Base-by-base conservation (phyloP, 1,284 basidiomycete genomes). In the Cerioporus squamosus region DNA sequence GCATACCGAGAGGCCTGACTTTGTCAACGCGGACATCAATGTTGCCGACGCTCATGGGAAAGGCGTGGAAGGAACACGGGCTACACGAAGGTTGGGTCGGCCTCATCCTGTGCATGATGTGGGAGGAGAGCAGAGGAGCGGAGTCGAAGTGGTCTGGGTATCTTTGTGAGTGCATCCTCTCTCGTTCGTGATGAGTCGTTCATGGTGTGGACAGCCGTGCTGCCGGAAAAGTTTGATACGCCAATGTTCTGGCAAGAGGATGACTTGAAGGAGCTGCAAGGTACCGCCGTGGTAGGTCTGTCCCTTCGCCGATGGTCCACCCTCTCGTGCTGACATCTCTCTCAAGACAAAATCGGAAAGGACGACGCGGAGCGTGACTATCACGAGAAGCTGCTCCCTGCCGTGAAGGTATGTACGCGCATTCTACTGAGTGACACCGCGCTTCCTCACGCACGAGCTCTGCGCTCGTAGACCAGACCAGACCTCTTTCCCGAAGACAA, bases 71-170 rank as follows among this genome's bases (percentile, higher is more conserved):
- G 68, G 74, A 71, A 48, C 72, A 77, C 58, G 72, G 75, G 22
- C 73, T 95, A 55, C 79, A 88, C 51, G 77, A 82, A 52, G 93
- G 94, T 1, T 98, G 96, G 96, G 78, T 84, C 1, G 91, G 91
- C 1, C 78, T 98, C 42, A 98, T 98, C 58, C 78, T 98, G 22
- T 93, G 90, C 63, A 91, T 98, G 88, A 94, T 98, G 91, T 98
- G 92, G 90, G 97, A 98, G 74, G 84, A 85, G 51, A 81, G 86
- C 3, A 77, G 76, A 57, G 85, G 84, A 0, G 43, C 70, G 7
- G 68, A 77, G 22, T 93, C 88, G 44, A 83, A 75, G 59, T 94
- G 93, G 93, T 70, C 71, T 9, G 79, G 77, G 5, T 94, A 94
- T 74, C 75, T 94, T 17, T 76, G 91, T 92, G 60, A 53, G 83